Percentiles rank a stretch among this genome's conserved stretches.
These are phyloP conservation scores for Coelastrella sp. DNA, from an alignment of 139 green algal species.

Conservation along the genomic window DNA sequence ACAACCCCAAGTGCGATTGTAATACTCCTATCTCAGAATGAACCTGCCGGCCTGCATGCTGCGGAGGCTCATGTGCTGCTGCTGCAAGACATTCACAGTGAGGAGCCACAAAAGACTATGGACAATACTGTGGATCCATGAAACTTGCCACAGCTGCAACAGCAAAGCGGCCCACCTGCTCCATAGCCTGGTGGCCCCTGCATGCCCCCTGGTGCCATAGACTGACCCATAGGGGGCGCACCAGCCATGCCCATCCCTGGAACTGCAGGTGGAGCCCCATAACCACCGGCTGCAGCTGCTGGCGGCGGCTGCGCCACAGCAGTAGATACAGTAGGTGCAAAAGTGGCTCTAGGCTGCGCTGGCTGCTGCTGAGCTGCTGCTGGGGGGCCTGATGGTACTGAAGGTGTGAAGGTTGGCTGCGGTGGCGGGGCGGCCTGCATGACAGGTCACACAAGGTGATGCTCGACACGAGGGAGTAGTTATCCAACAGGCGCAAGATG, in stretches of 20 bases:
- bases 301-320: conserved; percentile 47
- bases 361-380: conserved; percentile 30
- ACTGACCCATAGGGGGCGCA: neutral
- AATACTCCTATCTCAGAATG: too few species aligned
- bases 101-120: too few species aligned
- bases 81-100: neutral
- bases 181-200: neutral
- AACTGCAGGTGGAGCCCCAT: conserved; percentile 15
- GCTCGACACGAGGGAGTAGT: too few species aligned
- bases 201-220: conserved; percentile 1
- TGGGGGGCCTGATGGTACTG: conserved; percentile 1
- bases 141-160: neutral
- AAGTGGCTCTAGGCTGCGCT: conserved; percentile 11
- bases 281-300: conserved; percentile 21
- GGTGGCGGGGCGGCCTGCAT: conserved; percentile 8
- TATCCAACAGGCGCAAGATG: too few species aligned
- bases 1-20: too few species aligned
- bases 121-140: too few species aligned
- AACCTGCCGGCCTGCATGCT: too few species aligned
- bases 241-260: neutral
- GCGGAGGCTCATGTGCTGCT: neutral
- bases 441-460: too few species aligned
- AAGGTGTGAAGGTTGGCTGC: conserved; percentile 27
- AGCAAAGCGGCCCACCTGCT: neutral
- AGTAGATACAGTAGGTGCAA: conserved; percentile 53